Percentiles rank a stretch among this genome's conserved stretches.
Conservation (phyloP, 2,329 filamentous ascomycete species). For the Penicillium brasilianum region DNA sequence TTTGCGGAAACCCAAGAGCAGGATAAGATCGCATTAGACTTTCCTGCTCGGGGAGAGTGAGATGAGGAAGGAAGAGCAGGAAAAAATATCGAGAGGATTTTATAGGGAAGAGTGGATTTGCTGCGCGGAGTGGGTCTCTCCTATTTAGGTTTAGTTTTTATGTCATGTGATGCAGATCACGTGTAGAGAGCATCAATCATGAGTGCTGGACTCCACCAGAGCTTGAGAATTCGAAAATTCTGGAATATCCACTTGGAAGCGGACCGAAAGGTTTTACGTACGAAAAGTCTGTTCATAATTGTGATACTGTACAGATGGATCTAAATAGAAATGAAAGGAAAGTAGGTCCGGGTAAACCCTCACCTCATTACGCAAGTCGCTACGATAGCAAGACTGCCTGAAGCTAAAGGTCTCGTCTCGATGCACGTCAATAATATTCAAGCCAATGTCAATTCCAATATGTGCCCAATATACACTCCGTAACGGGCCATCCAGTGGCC, state of each 20-base stretch:
- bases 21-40: conserved; percentile 25
- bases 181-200: neutral
- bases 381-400: neutral
- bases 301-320: neutral
- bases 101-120: conserved; percentile 36
- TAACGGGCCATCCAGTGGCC: conserved; percentile 18
- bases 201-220: conserved; percentile 8
- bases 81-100: conserved; percentile 37
- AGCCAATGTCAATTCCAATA: neutral
- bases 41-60: conserved; percentile 7
- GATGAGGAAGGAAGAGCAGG: conserved; percentile 24
- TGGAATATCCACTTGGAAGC: neutral
- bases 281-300: neutral
- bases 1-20: neutral
- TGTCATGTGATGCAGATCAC: neutral
- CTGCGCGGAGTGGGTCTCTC: neutral
- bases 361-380: neutral
- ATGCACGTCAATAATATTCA: neutral
- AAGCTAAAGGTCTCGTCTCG: neutral
- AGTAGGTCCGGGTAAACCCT: too few species aligned
- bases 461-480: neutral
- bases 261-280: neutral
- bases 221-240: conserved; percentile 1
- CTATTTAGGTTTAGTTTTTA: neutral
- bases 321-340: too few species aligned